Evolutionary conservation across 2,329 filamentous ascomycete genomes (phyloP), one percentile per base, ranked within the genome.

Genomic region (Kalaharituber pfeilii): DNA sequence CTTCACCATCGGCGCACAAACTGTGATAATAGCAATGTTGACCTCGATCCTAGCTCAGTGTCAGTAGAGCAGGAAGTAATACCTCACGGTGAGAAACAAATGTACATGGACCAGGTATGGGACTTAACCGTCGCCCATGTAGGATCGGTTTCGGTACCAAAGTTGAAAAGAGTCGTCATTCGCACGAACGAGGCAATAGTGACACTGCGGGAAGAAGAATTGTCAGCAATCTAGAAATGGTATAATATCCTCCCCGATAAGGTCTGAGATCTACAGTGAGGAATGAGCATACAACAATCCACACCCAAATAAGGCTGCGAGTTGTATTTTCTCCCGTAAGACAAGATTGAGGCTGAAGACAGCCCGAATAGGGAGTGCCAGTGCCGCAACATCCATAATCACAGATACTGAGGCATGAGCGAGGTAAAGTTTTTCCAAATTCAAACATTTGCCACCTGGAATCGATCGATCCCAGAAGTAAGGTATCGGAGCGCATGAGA

Each of bases 401-500:
- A 79, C 79, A 65, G 80, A 80, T 58, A 79, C 71, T 25, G 75
- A 72, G 1, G 77, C 76, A 30, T 78, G 70, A 30, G 71, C 70
- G 27, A 76, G 69, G 26, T 78, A 70, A 51, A 77, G 74, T 0
- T 68, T 66, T 2, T 73, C 69, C 57, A 79, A 67, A 53, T 69
- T 64, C 53, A 76, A 66, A 54, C 73, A 76, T n/a, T 63, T 56
- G 57, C 71, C 56, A 0, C 58, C 59, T 45, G 65, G 39, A 15
- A 60, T 57, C 1, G 56, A 51, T 5, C 51, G 44, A 25, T 69
- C 64, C 63, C 66, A 72, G 8, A 62, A 62, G 13, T 60, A 65
- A 5, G 59, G 56, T 7, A 66, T 65, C 1, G 63, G 70, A 63
- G 64, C 64, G 65, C 70, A 72, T 58, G 71, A 69, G 18, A 69